A percentile compares a stretch with the other conserved stretches of the same genome.
phyloP scores from a whole-genome alignment of 768 basidiomycete genomes.

The Cystofilobasidium capitatum region DNA sequence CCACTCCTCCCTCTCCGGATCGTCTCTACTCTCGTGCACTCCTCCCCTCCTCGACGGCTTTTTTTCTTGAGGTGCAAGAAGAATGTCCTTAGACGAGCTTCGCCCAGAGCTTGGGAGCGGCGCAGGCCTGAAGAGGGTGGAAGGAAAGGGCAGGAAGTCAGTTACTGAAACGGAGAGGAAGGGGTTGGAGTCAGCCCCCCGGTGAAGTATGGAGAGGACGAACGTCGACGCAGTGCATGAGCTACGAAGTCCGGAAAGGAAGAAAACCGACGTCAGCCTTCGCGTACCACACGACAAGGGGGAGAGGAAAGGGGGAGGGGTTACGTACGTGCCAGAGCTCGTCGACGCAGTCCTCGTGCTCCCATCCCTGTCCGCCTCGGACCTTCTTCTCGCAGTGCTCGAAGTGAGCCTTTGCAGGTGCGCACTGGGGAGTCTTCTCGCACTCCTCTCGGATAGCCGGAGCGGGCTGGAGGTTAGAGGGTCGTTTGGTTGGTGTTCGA shows the following conservation, averaged over 20 bases:
- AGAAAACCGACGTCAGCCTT: background rate
- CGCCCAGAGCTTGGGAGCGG: conserved; percentile 21
- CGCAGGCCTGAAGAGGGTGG: conserved; percentile 1
- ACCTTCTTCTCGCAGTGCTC: conserved; percentile 86
- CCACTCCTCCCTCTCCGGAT: no score
- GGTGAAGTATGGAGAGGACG: conserved; percentile 33
- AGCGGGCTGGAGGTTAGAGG: conserved; percentile 46
- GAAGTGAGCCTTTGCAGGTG: conserved; percentile 66
- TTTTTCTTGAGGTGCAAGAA: background rate
- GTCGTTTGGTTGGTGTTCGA: background rate
- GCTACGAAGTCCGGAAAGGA: conserved; percentile 32
- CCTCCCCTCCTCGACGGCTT: background rate
- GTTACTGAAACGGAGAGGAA: background rate
- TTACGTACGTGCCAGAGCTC: conserved; percentile 57
- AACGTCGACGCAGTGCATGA: conserved; percentile 92
- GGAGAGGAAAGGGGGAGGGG: background rate
- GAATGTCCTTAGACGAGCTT: conserved; percentile 21
- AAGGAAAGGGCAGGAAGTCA: background rate
- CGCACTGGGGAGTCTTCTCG: conserved; percentile 56
- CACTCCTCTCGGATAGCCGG: conserved; percentile 69
- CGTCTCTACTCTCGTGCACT: no score
- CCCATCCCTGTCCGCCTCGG: conserved; percentile 66
- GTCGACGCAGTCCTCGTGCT: conserved; percentile 86
- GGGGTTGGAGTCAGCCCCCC: background rate
- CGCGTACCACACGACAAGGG: background rate